These are phyloP conservation scores for Pseudonitzschia pungens DNA, from an alignment of 108 stramenopile species.

Conservation along the genomic window DNA sequence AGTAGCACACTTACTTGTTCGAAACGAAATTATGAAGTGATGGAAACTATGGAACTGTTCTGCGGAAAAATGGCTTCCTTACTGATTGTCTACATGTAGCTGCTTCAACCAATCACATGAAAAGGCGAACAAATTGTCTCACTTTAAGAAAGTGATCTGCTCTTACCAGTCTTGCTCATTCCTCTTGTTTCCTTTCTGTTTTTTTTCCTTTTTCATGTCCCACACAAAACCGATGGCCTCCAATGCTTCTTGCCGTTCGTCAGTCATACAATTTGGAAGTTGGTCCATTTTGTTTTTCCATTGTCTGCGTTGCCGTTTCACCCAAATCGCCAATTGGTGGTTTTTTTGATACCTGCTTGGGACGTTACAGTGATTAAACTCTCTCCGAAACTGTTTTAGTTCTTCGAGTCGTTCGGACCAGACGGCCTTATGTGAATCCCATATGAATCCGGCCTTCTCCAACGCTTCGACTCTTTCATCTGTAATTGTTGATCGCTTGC, in stretches of 20 bases:
- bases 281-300: conserved; percentile 43
- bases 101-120: too few species aligned
- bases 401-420: conserved; percentile 42
- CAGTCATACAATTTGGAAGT: conserved; percentile 44
- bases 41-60: too few species aligned
- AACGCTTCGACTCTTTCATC: conserved; percentile 43
- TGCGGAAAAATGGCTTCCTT: too few species aligned
- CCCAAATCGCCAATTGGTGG: conserved; percentile 46
- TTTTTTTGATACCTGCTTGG: conserved; percentile 22
- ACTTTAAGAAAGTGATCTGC: background rate
- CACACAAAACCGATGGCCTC: conserved; percentile 13
- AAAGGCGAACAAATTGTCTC: too few species aligned
- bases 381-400: conserved; percentile 25
- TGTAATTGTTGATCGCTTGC: conserved; percentile 45
- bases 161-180: background rate
- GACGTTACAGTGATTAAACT: conserved; percentile 34
- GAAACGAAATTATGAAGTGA: too few species aligned
- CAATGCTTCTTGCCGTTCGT: conserved; percentile 35
- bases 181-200: background rate
- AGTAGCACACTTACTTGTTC: too few species aligned
- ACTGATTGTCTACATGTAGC: too few species aligned
- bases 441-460: conserved; percentile 42
- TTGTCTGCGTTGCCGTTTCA: conserved; percentile 44
- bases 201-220: conserved; percentile 10
- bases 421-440: conserved; percentile 32